These are phyloP conservation scores for Rhodotorula sp. DNA, from an alignment of 1,284 basidiomycete species.

Conservation along the genomic window DNA sequence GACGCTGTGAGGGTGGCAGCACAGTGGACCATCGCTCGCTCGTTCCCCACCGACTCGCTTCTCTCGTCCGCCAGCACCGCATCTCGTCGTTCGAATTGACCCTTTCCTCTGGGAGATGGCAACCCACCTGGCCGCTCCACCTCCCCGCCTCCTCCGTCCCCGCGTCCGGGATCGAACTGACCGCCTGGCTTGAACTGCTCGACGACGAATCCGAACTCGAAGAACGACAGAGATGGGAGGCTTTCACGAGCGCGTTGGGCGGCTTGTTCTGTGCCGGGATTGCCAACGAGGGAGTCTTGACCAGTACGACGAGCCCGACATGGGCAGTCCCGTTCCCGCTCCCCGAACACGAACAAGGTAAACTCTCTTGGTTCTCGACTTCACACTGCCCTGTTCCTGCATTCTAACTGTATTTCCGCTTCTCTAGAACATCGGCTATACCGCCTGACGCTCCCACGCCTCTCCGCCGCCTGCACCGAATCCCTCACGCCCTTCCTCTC, in stretches of 20 bases:
- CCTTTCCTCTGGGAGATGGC: constrained; percentile 40
- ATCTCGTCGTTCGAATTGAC: constrained; percentile 80
- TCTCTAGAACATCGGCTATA: constrained; percentile 60
- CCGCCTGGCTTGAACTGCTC: constrained; percentile 67
- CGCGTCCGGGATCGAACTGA: constrained; percentile 81
- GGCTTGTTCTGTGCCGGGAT: constrained; percentile 93
- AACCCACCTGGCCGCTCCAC: constrained; percentile 28
- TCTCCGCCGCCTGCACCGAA: constrained; percentile 88
- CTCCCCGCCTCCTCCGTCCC: constrained; percentile 59
- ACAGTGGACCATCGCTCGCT: constrained; percentile 75
- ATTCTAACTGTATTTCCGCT: background rate
- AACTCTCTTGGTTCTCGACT: constrained; percentile 21
- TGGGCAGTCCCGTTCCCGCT: constrained; percentile 28
- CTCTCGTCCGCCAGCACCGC: constrained; percentile 77
- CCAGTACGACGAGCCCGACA: constrained; percentile 27
- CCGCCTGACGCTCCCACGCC: constrained; percentile 58
- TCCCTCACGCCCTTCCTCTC: constrained; percentile 95
- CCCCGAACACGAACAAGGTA: constrained; percentile 17
- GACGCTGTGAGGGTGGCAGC: background rate
- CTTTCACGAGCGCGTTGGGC: constrained; percentile 79
- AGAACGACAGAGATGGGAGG: constrained; percentile 67
- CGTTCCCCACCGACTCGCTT: constrained; percentile 79
- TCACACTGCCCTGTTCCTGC: rapidly evolving
- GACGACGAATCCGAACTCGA: constrained; percentile 21
- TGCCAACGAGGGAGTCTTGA: constrained; percentile 54